A percentile compares a stretch with the other conserved stretches of the same genome.
Conservation (phyloP, 23 red algal species). For the Gracilariopsis chorda region DNA sequence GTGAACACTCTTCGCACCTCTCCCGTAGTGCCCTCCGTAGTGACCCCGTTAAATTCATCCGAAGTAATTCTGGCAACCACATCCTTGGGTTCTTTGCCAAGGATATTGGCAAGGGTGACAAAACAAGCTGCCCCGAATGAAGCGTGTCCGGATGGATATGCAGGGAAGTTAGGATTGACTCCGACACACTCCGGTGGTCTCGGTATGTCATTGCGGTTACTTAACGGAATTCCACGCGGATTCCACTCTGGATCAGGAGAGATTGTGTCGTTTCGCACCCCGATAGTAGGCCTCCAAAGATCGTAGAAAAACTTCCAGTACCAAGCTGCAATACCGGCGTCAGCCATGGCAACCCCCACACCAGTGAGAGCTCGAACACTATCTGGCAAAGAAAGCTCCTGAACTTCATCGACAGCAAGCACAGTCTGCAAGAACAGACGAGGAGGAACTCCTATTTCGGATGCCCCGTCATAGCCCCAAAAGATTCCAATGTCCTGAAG, state of each 20-base stretch:
- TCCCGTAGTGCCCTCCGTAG: neutral
- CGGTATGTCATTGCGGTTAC: neutral
- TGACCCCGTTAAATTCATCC: conserved; percentile 18
- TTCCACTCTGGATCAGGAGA: neutral
- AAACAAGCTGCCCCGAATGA: neutral
- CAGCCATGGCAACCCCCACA: neutral
- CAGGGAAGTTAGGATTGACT: conserved; percentile 16
- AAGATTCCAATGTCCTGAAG: conserved; percentile 26
- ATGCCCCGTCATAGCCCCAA: conserved; percentile 10
- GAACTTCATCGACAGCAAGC: neutral
- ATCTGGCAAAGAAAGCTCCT: neutral
- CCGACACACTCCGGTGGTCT: neutral
- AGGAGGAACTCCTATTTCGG: neutral
- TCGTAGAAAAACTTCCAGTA: conserved; percentile 31
- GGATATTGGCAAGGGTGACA: neutral
- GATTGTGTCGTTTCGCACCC: neutral
- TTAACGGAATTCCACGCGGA: neutral
- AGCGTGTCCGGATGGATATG: conserved; percentile 16
- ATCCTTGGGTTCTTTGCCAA: neutral
- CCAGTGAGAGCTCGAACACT: neutral
- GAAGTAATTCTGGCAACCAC: neutral
- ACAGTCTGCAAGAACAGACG: conserved; percentile 11
- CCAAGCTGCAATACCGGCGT: conserved; percentile 27
- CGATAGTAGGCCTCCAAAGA: neutral
- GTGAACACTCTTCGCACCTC: neutral